Evolutionary conservation across 805 yeast species (phyloP).

Genomic region (Yarrowia yakushimensis): DNA sequence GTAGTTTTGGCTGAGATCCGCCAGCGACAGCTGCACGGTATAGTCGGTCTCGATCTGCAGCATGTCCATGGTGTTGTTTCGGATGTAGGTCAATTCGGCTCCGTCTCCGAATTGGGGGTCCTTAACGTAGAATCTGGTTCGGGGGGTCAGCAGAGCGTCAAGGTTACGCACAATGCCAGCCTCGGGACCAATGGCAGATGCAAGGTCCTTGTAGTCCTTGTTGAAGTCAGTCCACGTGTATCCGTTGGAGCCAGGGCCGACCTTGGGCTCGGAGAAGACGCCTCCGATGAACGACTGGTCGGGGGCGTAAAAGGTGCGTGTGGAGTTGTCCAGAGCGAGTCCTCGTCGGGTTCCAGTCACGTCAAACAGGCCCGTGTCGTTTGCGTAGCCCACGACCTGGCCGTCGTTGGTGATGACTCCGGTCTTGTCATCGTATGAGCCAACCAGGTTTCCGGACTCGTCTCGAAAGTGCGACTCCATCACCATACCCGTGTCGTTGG

Average conservation of each 20-base stretch:
- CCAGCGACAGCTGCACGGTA: not conserved
- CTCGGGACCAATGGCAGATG: not conserved
- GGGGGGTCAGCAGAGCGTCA: not conserved
- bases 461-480: not conserved
- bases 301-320: not conserved
- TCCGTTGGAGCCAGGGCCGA: not conserved
- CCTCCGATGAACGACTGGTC: constrained; percentile 12
- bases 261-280: not conserved
- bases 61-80: constrained; percentile 5
- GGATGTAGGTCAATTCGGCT: not conserved
- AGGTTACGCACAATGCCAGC: constrained; percentile 5
- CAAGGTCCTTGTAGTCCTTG: not conserved
- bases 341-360: not conserved
- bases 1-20: not conserved
- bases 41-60: not conserved
- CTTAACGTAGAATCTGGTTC: not conserved
- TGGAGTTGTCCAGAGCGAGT: not conserved
- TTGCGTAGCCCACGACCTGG: not conserved
- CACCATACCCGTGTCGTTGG: not conserved
- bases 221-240: not conserved
- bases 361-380: constrained; percentile 1
- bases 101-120: not conserved
- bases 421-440: not conserved
- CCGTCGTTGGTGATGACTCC: not conserved
- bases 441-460: not conserved